phyloP scores from a whole-genome alignment of 208 protist species.

The Sergeia podlipaevii region DNA sequence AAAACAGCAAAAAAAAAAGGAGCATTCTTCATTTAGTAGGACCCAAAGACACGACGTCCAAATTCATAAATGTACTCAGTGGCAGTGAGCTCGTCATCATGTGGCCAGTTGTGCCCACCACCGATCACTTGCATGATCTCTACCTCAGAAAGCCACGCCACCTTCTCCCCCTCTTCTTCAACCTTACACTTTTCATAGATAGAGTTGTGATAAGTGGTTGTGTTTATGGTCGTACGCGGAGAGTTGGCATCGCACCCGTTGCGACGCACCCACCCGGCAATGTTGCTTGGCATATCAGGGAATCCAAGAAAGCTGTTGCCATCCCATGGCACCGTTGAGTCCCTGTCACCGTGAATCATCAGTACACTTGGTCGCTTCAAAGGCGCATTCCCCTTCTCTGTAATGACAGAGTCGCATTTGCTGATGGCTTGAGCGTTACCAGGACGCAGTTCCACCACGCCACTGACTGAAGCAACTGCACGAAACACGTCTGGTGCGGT shows the following conservation, averaged over 20 bases:
- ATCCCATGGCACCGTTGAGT: constrained; percentile 56
- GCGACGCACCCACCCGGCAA: constrained; percentile 33
- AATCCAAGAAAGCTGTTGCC: constrained; percentile 54
- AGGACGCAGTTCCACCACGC: constrained; percentile 52
- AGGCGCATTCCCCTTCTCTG: constrained; percentile 1
- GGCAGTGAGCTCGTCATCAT: constrained; percentile 49
- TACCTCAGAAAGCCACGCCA: too few relatives aligned
- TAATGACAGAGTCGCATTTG: constrained; percentile 27
- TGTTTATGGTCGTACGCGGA: constrained; percentile 34
- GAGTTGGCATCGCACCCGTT: constrained; percentile 23
- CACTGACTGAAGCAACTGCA: constrained; percentile 52
- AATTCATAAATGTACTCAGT: constrained; percentile 71
- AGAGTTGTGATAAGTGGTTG: constrained; percentile 30
- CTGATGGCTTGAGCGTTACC: constrained; percentile 44
- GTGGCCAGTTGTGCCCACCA: constrained; percentile 44
- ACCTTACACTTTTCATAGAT: constrained; percentile 37
- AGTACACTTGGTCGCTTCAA: constrained; percentile 37
- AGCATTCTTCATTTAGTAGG: constrained; percentile 13
- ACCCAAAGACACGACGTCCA: constrained; percentile 29
- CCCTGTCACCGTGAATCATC: constrained; percentile 64
- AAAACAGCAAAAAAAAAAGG: too few relatives aligned
- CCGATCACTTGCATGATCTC: constrained; percentile 49
- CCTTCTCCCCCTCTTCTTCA: too few relatives aligned
- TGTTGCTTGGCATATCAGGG: constrained; percentile 32
- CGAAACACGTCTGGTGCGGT: constrained; percentile 24